Evolutionary conservation across 306 rosid species (phyloP), one percentile per base, ranked within the genome.

Genomic region (Quercus dentata): DNA sequence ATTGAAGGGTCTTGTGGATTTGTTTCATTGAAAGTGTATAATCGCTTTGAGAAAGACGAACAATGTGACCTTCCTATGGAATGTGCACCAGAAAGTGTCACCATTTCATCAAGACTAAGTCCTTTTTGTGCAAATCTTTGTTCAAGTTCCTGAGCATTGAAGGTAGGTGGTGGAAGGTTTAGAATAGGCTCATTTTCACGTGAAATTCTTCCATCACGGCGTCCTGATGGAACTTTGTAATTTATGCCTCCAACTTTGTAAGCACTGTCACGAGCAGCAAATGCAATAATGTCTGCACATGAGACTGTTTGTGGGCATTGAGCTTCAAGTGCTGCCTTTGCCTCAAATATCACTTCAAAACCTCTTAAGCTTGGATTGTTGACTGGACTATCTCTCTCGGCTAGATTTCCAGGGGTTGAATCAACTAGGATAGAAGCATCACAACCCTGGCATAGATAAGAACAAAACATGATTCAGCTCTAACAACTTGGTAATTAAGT

Each of bases 321-420:
- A 46, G 85, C 73, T 77, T 86, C 87, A 7, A 86, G 54, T 67
- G 75, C 56, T 0, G 80, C 78, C 76, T 86, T 83, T 23, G 82
- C 87, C 35, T 78, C 65, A 30, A 83, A 81, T 0, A 86, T 83
- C 63, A 80, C 85, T 52, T 86, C 82, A n/a, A 80, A 83, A n/a
- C 89, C 87, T 78, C 81, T 61, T 25, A 86, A 74, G 77, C 87
- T 86, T 3, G 79, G 85, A 7, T 76, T 77, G 83, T 86, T 84
- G 12, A 82, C 84, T 0, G 13, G 69, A 76, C 82, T 69, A 3
- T 87, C 88, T 52, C 74, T 76, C 56, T 87, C 88, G 2, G 88
- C 64, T 56, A 27, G 78, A 20, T 68, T 76, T 62, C 78, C 83
- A 0, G 79, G 77, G 1, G 85, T 80, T 27, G 87, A 83, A 61